Evolutionary conservation across 2,329 filamentous ascomycete species (phyloP).

Genomic region (Paraphoma chrysanthemicola): DNA sequence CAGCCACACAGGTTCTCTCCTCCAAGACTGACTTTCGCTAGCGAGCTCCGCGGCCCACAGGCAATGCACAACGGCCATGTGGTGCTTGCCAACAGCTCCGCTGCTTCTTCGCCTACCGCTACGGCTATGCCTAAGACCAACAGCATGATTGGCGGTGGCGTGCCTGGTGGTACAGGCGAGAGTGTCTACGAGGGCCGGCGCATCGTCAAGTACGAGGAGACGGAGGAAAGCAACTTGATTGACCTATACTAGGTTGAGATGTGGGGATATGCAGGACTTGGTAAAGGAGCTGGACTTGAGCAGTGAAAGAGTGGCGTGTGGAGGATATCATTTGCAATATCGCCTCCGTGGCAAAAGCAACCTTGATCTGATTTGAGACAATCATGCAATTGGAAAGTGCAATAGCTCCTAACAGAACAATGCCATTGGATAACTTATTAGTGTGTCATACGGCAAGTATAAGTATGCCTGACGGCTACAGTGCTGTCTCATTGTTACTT

Average conservation of each 20-base stretch:
- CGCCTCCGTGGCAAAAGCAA: no score
- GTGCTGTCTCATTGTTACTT: neutral
- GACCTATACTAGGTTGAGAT: conserved; percentile 12
- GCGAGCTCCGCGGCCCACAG: conserved; percentile 8
- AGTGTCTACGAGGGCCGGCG: conserved; percentile 3
- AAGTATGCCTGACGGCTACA: no score
- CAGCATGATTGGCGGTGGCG: neutral
- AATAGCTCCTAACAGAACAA: no score
- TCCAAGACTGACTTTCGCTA: conserved; percentile 9
- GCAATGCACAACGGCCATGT: conserved; percentile 16
- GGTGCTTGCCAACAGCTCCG: conserved; percentile 13
- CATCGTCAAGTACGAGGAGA: conserved; percentile 4
- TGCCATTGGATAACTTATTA: no score
- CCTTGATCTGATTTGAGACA: no score
- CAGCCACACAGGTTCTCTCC: neutral
- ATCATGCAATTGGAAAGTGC: no score
- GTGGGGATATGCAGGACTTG: neutral
- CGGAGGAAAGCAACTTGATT: conserved; percentile 15
- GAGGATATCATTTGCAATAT: neutral
- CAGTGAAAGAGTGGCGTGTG: neutral
- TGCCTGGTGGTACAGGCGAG: neutral
- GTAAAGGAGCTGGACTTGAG: neutral
- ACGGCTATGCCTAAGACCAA: neutral
- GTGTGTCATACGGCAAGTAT: no score
- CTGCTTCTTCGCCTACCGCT: neutral